These are phyloP conservation scores for Viridothelium virens DNA, from an alignment of 495 filamentous ascomycete species.

Conservation along the genomic window DNA sequence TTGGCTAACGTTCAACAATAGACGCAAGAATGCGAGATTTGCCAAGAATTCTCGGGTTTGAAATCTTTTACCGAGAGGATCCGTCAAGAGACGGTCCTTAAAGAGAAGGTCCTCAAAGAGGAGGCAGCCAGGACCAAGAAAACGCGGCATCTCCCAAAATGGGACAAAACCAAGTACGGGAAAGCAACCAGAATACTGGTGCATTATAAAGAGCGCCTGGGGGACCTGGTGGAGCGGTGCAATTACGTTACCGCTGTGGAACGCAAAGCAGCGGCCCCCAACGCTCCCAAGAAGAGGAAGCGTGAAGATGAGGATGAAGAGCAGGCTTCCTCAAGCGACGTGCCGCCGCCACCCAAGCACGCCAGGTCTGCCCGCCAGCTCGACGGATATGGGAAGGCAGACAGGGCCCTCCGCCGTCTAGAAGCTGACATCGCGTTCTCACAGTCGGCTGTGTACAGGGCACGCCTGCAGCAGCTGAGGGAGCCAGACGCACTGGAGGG, in stretches of 20 bases:
- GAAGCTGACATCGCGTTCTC: neutral
- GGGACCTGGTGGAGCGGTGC: neutral
- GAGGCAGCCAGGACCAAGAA: neutral
- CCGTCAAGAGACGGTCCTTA: neutral
- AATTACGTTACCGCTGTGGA: neutral
- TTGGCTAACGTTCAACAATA: neutral
- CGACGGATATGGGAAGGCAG: neutral
- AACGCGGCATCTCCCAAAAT: neutral
- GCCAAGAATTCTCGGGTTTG: neutral
- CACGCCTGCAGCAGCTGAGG: neutral
- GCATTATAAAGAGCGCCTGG: slow-evolving; percentile 1
- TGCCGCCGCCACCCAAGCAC: neutral
- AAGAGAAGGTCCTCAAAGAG: neutral
- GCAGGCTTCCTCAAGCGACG: neutral
- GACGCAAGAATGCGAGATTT: neutral
- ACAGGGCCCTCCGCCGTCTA: neutral
- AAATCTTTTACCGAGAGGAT: neutral
- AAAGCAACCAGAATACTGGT: neutral
- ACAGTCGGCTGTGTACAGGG: too few relatives aligned
- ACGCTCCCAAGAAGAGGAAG: neutral
- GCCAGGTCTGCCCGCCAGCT: neutral
- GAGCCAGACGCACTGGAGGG: neutral
- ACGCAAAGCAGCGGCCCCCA: neutral
- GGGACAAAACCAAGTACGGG: neutral
- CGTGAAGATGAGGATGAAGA: neutral